phyloP scores from a whole-genome alignment of 2,329 filamentous ascomycete genomes.

The Arachnopeziza araneosa region DNA sequence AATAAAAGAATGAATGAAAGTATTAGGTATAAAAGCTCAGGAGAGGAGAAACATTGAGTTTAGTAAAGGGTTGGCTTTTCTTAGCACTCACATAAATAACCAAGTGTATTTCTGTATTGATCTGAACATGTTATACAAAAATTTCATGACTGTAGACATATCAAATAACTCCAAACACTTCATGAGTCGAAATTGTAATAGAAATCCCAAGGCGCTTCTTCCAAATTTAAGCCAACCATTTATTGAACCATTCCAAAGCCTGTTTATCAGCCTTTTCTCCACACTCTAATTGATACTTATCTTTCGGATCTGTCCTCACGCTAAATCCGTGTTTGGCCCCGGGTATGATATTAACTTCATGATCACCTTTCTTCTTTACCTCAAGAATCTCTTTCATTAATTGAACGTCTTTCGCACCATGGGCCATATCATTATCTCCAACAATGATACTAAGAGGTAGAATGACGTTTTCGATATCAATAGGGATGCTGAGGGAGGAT shows the following conservation, averaged over 20 bases:
- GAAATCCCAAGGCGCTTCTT: not conserved
- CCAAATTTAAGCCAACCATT: slow-evolving; percentile 9
- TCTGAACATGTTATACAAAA: not conserved
- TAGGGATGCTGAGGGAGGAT: slow-evolving; percentile 41
- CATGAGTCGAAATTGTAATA: not conserved
- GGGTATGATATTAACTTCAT: slow-evolving; percentile 29
- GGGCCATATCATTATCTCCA: slow-evolving; percentile 39
- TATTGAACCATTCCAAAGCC: slow-evolving; percentile 34
- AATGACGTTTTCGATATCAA: slow-evolving; percentile 38
- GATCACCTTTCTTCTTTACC: slow-evolving; percentile 23
- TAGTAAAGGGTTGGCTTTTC: no score
- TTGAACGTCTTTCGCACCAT: slow-evolving; percentile 28
- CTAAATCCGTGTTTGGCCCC: slow-evolving; percentile 40
- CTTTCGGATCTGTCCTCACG: slow-evolving; percentile 31
- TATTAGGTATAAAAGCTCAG: no score
- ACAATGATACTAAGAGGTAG: slow-evolving; percentile 43
- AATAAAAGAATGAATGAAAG: no score
- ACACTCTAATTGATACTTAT: slow-evolving; percentile 31
- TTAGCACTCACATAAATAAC: no score
- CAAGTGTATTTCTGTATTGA: no score
- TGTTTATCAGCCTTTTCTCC: slow-evolving; percentile 35
- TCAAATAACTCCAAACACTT: not conserved
- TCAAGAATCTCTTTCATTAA: slow-evolving; percentile 25
- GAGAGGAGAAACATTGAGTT: no score
- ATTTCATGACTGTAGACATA: not conserved